phyloP scores from a whole-genome alignment of 495 filamentous ascomycete genomes.

The Letharia lupina region DNA sequence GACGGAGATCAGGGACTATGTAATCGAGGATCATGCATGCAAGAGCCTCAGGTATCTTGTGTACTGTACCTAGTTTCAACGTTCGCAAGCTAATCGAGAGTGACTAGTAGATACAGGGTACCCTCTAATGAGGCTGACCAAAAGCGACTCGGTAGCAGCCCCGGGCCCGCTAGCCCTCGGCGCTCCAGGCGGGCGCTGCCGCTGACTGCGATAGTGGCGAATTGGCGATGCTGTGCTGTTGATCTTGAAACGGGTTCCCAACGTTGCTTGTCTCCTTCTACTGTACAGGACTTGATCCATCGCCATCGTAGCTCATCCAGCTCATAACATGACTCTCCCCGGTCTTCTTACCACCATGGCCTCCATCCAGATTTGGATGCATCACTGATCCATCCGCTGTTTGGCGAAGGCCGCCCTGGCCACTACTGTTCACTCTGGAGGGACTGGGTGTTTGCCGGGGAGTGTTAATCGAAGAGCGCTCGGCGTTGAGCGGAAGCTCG shows the following conservation, averaged over 20 bases:
- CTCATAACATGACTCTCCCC: slow-evolving; percentile 17
- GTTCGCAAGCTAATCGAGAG: not conserved
- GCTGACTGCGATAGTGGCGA: not conserved
- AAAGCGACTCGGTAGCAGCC: not conserved
- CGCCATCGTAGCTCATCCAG: slow-evolving; percentile 19
- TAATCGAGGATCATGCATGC: not conserved
- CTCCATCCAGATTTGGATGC: slow-evolving; percentile 13
- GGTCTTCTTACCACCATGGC: not conserved
- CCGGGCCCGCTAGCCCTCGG: not conserved
- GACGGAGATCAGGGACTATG: not conserved
- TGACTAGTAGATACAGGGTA: not conserved
- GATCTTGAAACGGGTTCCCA: not conserved
- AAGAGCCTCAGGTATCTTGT: not conserved
- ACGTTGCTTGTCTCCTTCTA: not conserved
- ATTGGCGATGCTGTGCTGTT: not conserved
- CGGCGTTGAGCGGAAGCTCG: slow-evolving; percentile 6
- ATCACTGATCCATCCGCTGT: not conserved
- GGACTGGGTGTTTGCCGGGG: not conserved
- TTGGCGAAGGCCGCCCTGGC: not conserved
- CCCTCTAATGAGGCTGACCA: not conserved
- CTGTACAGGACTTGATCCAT: slow-evolving; percentile 1
- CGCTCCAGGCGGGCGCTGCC: not conserved
- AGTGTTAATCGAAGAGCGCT: slow-evolving; percentile 10
- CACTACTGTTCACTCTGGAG: slow-evolving; percentile 1
- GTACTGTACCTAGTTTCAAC: not conserved